Evolutionary conservation across 2,329 filamentous ascomycete genomes (phyloP).

Genomic region (Ophiocordyceps camponoti-leonardi): DNA sequence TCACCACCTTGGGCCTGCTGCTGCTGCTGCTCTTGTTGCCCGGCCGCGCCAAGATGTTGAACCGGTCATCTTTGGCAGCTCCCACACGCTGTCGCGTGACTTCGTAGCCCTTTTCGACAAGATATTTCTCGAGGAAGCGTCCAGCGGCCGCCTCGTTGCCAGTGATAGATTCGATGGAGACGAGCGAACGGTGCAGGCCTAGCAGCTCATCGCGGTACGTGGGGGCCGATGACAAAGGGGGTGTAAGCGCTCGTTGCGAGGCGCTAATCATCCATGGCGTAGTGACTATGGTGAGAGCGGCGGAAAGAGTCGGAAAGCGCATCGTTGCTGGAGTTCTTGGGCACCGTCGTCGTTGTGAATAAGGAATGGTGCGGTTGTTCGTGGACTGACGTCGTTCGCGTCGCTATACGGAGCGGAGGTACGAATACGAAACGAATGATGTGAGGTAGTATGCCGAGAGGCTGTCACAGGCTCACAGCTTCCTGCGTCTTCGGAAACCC

Average conservation of each 20-base stretch:
- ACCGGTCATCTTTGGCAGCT: slow-evolving; percentile 19
- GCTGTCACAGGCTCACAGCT: too few relatives aligned
- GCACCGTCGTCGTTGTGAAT: neutral
- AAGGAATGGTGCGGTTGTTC: neutral
- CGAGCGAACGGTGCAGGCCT: slow-evolving; percentile 56
- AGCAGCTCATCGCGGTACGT: slow-evolving; percentile 37
- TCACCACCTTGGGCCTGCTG: slow-evolving; percentile 39
- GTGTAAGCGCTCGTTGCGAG: neutral
- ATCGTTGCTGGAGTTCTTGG: neutral
- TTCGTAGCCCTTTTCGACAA: slow-evolving; percentile 30
- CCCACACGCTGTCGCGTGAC: slow-evolving; percentile 23
- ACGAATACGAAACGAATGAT: too few relatives aligned
- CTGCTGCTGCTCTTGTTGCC: slow-evolving; percentile 31
- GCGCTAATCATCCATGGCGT: neutral
- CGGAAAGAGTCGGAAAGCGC: neutral
- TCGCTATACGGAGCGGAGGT: neutral
- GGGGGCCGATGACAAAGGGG: slow-evolving; percentile 27
- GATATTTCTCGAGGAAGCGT: slow-evolving; percentile 48
- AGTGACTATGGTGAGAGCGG: neutral
- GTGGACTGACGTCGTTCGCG: neutral
- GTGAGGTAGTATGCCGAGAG: too few relatives aligned
- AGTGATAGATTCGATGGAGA: slow-evolving; percentile 55
- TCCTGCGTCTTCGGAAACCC: too few relatives aligned
- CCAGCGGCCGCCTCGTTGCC: slow-evolving; percentile 53
- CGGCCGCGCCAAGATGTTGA: slow-evolving; percentile 55